Base-by-base conservation (phyloP, 768 basidiomycete genomes). In the Leucogyrophana mollusca region DNA sequence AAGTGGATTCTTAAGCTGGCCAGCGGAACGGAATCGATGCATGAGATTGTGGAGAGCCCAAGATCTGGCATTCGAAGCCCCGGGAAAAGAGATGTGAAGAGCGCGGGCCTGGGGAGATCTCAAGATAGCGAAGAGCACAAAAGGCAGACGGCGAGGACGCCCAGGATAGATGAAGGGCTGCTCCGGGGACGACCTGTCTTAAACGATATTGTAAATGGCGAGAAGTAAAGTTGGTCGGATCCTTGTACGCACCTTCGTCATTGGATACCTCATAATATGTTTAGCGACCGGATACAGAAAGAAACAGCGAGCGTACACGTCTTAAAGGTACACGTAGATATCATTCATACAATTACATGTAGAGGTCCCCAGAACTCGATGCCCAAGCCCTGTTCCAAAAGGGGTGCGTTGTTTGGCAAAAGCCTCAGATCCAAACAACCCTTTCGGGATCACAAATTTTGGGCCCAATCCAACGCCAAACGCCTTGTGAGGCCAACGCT, bases 1-100 rank as follows among this genome's bases (percentile, higher is more conserved):
- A 68, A 70, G 0, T 97, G 96, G 96, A 77, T 90, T 23, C 65
- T 87, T 35, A 51, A 55, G 9, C 69, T 96, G 39, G 77, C 74
- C 0, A 53, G 68, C 3, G 69, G 71, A 10, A 84, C 89, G 1
- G 74, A 88, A 49, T 52, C 44, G 21, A 53, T 74, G 47, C 87
- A 90, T 63, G 60, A 65, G 14, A 64, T 60, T 30, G 30, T 67
- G 38, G 50, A 54, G 47, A 23, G 65, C 57, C 7, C 64, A 58
- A 38, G 53, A 55, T 34, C 24, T 20, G 20, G 49, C n/a, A 40
- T 51, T 11, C 40, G 48, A 25, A 27, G 23, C 24, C 44, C 57
- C 0, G 33, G 45, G 40, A 52, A 54, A n/a, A 39, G 47, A 36
- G 32, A 22, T 16, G 34, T 30, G 42, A 48, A 36, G 20, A 35